Conservation (phyloP, 805 yeast species). For the Cyberlindnera petersonii region DNA sequence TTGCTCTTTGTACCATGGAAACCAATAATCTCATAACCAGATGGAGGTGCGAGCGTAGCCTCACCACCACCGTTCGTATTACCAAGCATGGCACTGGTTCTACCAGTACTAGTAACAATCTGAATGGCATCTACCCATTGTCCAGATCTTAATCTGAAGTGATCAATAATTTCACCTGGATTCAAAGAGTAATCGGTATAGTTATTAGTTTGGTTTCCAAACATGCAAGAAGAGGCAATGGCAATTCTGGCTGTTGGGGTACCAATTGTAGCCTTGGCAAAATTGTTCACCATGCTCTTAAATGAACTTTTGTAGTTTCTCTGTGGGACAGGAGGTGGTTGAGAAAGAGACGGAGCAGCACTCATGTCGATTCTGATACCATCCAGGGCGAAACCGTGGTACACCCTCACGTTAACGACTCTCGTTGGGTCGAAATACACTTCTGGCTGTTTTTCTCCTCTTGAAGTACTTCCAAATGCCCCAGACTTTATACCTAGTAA, state of each 20-base stretch:
- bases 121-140: slow-evolving; percentile 89
- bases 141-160: slow-evolving; percentile 67
- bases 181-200: slow-evolving; percentile 54
- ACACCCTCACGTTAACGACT: slow-evolving; percentile 56
- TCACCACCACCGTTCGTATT: slow-evolving; percentile 64
- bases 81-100: slow-evolving; percentile 58
- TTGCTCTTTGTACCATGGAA: slow-evolving; percentile 61
- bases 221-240: slow-evolving; percentile 23
- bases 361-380: slow-evolving; percentile 56
- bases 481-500: slow-evolving; percentile 38
- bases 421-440: slow-evolving; percentile 35
- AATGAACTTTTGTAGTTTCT: slow-evolving; percentile 39
- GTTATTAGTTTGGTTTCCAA: slow-evolving; percentile 52
- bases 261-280: slow-evolving; percentile 15
- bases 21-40: slow-evolving; percentile 59
- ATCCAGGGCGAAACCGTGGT: slow-evolving; percentile 75
- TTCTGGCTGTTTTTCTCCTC: slow-evolving; percentile 26
- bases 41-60: slow-evolving; percentile 60
- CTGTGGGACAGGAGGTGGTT: slow-evolving; percentile 44
- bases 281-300: slow-evolving; percentile 23
- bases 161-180: slow-evolving; percentile 55
- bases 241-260: neutral
- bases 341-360: slow-evolving; percentile 14
- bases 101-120: slow-evolving; percentile 55
- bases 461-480: slow-evolving; percentile 28